Percentiles rank a stretch among this genome's conserved stretches.
Evolutionary conservation across 2,329 filamentous ascomycete species (phyloP).

Genomic region (Dactylonectria macrodidyma): DNA sequence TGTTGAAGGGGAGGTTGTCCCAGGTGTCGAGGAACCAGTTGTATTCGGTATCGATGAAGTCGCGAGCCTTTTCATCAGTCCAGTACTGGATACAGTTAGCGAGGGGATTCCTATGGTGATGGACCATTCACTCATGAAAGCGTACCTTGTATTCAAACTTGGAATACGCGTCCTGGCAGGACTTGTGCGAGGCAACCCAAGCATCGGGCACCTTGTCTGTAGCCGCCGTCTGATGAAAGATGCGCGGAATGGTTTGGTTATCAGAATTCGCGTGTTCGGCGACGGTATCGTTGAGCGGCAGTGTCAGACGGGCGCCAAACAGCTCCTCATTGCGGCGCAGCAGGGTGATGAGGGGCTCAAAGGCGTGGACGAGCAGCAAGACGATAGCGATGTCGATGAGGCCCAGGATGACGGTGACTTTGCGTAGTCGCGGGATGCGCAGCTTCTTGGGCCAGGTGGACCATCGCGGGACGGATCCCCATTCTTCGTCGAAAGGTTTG

Average conservation of each 20-base stretch:
- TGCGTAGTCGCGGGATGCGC: conserved; percentile 40
- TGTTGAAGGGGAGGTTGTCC: conserved; percentile 77
- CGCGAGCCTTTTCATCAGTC: conserved; percentile 77
- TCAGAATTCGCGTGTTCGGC: conserved; percentile 81
- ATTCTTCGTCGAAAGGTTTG: conserved; percentile 45
- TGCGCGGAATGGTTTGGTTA: conserved; percentile 78
- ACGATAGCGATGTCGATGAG: conserved; percentile 76
- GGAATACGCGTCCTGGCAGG: conserved; percentile 76
- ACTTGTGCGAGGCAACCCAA: conserved; percentile 77
- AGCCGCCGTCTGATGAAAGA: conserved; percentile 82
- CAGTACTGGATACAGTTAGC: conserved; percentile 67
- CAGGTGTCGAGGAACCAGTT: conserved; percentile 81
- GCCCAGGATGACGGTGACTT: conserved; percentile 68
- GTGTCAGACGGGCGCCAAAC: conserved; percentile 46
- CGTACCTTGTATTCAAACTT: conserved; percentile 82
- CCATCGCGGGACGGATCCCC: conserved; percentile 30
- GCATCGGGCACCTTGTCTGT: conserved; percentile 78
- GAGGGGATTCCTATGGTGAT: neutral
- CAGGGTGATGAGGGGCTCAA: conserved; percentile 80
- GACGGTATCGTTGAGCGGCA: conserved; percentile 36
- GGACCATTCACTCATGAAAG: neutral
- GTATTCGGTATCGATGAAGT: conserved; percentile 79
- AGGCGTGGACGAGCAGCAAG: conserved; percentile 74
- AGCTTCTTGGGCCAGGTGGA: conserved; percentile 44
- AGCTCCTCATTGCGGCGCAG: conserved; percentile 64